A percentile compares a stretch with the other conserved stretches of the same genome.
phyloP scores from a whole-genome alignment of 2,329 filamentous ascomycete species.

The Thermoascus crustaceus region DNA sequence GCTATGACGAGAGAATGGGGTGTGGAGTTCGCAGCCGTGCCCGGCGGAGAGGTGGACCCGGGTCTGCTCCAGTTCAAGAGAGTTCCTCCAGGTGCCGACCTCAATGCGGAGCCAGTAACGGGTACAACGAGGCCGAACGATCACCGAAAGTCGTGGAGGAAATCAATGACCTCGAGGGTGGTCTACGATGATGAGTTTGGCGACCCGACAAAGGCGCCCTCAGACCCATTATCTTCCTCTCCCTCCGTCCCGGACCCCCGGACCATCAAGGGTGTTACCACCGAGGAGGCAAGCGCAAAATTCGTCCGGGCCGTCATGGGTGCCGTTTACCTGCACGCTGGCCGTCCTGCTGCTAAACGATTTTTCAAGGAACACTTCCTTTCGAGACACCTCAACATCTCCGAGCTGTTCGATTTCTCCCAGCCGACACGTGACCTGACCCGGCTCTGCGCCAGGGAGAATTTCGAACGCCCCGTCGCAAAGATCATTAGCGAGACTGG shows the following conservation, averaged over 20 bases:
- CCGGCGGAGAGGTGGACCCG: constrained; percentile 84
- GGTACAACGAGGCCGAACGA: constrained; percentile 37
- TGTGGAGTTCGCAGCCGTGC: constrained; percentile 76
- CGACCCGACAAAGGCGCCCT: constrained; percentile 41
- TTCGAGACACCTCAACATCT: constrained; percentile 66
- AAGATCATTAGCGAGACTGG: constrained; percentile 87
- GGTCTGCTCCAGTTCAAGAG: constrained; percentile 74
- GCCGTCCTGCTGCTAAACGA: constrained; percentile 65
- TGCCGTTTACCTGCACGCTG: constrained; percentile 76
- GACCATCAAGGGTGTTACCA: constrained; percentile 31
- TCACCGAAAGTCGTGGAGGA: constrained; percentile 53
- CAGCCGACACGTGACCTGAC: constrained; percentile 76
- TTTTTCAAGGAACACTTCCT: constrained; percentile 83
- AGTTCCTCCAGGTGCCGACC: constrained; percentile 34
- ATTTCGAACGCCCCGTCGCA: constrained; percentile 79
- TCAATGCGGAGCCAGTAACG: constrained; percentile 35
- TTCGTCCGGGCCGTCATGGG: constrained; percentile 81
- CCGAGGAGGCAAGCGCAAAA: constrained; percentile 57
- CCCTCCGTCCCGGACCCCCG: constrained; percentile 11
- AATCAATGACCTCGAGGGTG: constrained; percentile 66
- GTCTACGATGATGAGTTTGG: constrained; percentile 82
- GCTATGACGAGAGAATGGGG: constrained; percentile 80
- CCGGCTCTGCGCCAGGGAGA: constrained; percentile 76
- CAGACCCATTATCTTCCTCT: constrained; percentile 19
- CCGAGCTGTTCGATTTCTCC: constrained; percentile 72